Evolutionary conservation across 1,139 yeast species (phyloP), one percentile per base, ranked within the genome.

Genomic region (Taiozyma sp.): DNA sequence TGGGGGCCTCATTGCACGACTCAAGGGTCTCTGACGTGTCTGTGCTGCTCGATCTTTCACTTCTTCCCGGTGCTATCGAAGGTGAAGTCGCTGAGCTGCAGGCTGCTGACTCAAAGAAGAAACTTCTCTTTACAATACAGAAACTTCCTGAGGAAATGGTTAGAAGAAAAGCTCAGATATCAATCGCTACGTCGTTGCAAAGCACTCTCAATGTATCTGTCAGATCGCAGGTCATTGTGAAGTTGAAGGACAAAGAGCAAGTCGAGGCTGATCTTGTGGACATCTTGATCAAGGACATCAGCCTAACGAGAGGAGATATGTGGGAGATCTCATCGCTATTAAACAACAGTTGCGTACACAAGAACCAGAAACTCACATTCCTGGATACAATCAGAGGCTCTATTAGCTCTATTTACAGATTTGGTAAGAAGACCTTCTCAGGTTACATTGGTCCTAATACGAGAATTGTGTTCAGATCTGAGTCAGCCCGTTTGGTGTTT

Each of bases 301-400:
- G 87, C 59, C 70, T 95, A 22, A 83, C 96, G 1, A 73, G 99
- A 57, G 97, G 96, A 53, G 96, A 91, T 60, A 92, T 92, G 95
- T 95, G 98, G 97, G 75, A 81, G 39, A 71, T 92, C 10, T 82
- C 96, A 0, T 76, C 89, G 2, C 65, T 75, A 16, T 60, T 93
- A 49, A 78, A 78, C 0, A 81, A 81, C 9, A 71, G 79, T 13
- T 88, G 97, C 66, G 79, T 87, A 3, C 83, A 87, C 62, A 71
- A 75, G 8, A 80, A 84, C 9, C 93, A 92, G 65, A 74, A 83
- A 49, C 65, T 92, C 1, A 69, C 81, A 0, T 89, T 83, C 58
- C 68, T 89, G 39, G 84, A 82, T 57, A 75, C 79, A 47, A 84
- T 79, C 48, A 77, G 89, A 41, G 85, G 90, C 0, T 72, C 78